Conservation (phyloP, 2,329 filamentous ascomycete genomes). For the Sclerotinia subarctica region DNA sequence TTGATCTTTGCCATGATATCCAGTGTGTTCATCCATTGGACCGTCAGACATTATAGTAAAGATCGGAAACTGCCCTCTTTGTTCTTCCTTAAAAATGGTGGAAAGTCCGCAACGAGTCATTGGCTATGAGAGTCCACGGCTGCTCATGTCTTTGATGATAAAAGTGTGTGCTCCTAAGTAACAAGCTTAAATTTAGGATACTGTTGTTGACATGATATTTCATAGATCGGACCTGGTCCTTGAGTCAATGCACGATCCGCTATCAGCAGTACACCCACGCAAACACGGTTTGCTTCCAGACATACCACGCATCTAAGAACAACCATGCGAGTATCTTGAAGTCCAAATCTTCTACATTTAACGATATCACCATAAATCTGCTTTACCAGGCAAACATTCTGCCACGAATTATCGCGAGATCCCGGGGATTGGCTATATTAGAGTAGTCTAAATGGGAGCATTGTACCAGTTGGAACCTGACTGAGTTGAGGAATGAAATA, state of each 20-base stretch:
- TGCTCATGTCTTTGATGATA: neutral
- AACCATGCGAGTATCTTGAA: neutral
- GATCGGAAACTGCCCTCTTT: neutral
- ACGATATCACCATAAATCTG: neutral
- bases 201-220: neutral
- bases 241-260: neutral
- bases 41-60: neutral
- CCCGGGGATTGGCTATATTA: too few species aligned
- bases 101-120: neutral
- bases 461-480: neutral
- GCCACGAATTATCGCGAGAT: neutral
- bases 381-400: neutral
- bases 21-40: slow-evolving; percentile 37
- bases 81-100: neutral
- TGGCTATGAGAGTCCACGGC: neutral
- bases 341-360: neutral
- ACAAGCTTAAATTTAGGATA: neutral
- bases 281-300: neutral
- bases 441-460: neutral
- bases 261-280: too few species aligned
- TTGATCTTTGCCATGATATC: slow-evolving; percentile 40
- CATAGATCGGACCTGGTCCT: neutral
- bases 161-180: neutral
- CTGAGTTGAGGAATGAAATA: neutral
- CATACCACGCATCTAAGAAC: neutral